Conservation (phyloP, 352 stramenopile species). For the Globisporangium irregulare region DNA sequence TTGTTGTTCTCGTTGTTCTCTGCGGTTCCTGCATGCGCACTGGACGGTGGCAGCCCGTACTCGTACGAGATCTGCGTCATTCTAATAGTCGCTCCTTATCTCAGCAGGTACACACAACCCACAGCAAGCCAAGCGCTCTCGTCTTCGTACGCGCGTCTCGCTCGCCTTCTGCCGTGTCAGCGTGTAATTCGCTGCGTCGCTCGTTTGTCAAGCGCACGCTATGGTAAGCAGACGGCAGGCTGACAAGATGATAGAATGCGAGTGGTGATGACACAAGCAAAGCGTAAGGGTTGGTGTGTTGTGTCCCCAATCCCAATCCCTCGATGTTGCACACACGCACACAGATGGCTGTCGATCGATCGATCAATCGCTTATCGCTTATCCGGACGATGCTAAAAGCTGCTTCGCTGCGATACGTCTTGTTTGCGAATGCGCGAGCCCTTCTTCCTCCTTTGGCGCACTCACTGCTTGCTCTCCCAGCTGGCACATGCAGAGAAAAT, state of each 20-base stretch:
- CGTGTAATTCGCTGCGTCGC: background rate
- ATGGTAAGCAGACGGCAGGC: background rate
- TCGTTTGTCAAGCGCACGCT: background rate
- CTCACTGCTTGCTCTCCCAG: background rate
- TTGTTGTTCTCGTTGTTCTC: slow-evolving; percentile 1
- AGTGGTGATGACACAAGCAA: background rate
- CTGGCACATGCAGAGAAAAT: background rate
- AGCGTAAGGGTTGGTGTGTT: background rate
- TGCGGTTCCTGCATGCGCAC: too few species aligned
- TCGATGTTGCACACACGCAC: background rate
- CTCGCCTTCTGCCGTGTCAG: background rate
- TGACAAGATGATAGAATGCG: background rate
- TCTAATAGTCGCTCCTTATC: background rate
- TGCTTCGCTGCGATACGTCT: background rate
- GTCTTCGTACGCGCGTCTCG: background rate
- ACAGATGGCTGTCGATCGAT: background rate
- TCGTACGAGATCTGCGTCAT: slow-evolving; percentile 21
- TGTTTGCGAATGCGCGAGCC: background rate
- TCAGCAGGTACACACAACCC: background rate
- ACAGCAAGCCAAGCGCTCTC: background rate
- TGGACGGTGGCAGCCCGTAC: slow-evolving; percentile 3
- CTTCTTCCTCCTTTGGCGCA: background rate
- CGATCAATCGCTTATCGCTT: background rate
- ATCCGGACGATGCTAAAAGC: background rate
- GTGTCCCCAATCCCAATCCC: background rate